Conservation (phyloP, 2,329 filamentous ascomycete species). For the Cadophora gregata region DNA sequence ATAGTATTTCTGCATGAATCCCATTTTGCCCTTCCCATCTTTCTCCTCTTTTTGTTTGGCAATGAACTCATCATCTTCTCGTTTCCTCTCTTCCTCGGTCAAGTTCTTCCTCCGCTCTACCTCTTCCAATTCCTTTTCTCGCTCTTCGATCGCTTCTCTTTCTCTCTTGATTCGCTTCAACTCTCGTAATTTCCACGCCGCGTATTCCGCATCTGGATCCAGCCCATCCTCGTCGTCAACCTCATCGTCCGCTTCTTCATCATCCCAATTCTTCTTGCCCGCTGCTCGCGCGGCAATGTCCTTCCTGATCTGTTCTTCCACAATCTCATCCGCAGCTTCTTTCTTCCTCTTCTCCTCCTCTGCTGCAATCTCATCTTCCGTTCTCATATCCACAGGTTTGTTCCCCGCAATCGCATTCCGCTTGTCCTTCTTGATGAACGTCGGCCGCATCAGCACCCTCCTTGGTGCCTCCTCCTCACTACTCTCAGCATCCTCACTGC, state of each 20-base stretch:
- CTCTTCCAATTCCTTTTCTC: slow-evolving; percentile 86
- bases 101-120: slow-evolving; percentile 87
- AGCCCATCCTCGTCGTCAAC: slow-evolving; percentile 89
- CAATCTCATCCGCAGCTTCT: slow-evolving; percentile 76
- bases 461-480: slow-evolving; percentile 64
- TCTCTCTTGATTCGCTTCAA: slow-evolving; percentile 87
- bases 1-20: slow-evolving; percentile 94
- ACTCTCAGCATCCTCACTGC: slow-evolving; percentile 46
- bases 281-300: slow-evolving; percentile 76
- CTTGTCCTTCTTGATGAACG: slow-evolving; percentile 66
- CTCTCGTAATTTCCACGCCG: slow-evolving; percentile 93
- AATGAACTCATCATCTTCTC: slow-evolving; percentile 82
- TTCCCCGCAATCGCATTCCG: slow-evolving; percentile 45
- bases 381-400: slow-evolving; percentile 43
- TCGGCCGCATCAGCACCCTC: slow-evolving; percentile 65
- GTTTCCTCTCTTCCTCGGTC: slow-evolving; percentile 82
- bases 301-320: slow-evolving; percentile 88
- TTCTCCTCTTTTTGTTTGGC: slow-evolving; percentile 62
- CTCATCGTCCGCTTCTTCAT: slow-evolving; percentile 70
- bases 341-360: slow-evolving; percentile 69
- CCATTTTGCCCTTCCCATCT: slow-evolving; percentile 78
- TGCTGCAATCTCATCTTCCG: slow-evolving; percentile 51
- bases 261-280: slow-evolving; percentile 86
- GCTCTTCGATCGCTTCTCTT: slow-evolving; percentile 80
- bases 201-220: slow-evolving; percentile 86